A percentile compares a stretch with the other conserved stretches of the same genome.
These are phyloP conservation scores for Margaritispora aquatica DNA, from an alignment of 495 filamentous ascomycete genomes.

Conservation along the genomic window DNA sequence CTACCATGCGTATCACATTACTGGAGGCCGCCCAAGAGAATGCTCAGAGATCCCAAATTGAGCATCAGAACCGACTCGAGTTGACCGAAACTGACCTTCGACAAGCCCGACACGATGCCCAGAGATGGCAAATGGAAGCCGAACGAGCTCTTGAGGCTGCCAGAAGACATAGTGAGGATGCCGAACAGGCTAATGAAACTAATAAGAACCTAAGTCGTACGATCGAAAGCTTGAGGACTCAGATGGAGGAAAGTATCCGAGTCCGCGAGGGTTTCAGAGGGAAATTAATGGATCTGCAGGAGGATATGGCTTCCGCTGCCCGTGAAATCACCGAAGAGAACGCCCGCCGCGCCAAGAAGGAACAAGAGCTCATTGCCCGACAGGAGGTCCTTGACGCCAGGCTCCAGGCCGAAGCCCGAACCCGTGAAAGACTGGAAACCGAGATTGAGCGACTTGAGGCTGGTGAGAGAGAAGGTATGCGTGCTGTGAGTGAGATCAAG, in stretches of 20 bases:
- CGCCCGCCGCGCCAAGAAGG: conserved; percentile 62
- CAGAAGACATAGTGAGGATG: conserved; percentile 25
- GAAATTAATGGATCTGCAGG: conserved; percentile 76
- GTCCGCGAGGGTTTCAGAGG: conserved; percentile 69
- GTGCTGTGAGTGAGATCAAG: conserved; percentile 48
- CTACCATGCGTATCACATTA: conserved; percentile 50
- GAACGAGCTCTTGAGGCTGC: conserved; percentile 23
- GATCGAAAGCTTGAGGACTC: conserved; percentile 30
- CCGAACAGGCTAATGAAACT: conserved; percentile 47
- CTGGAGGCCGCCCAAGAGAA: conserved; percentile 60
- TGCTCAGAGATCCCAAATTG: conserved; percentile 57
- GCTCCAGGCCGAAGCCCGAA: conserved; percentile 68
- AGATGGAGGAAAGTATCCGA: conserved; percentile 79
- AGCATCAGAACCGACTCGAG: conserved; percentile 48
- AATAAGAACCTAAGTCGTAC: conserved; percentile 39
- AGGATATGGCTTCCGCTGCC: conserved; percentile 74
- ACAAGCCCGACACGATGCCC: conserved; percentile 39
- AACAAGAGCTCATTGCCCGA: conserved; percentile 65
- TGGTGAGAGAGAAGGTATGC: conserved; percentile 63
- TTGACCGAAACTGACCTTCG: conserved; percentile 41
- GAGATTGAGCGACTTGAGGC: conserved; percentile 72
- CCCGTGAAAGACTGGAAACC: conserved; percentile 69
- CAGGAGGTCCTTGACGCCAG: conserved; percentile 75
- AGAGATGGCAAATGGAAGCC: conserved; percentile 42
- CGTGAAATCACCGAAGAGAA: conserved; percentile 74